Conservation (phyloP, 2,329 filamentous ascomycete species). For the Paecilomyces sp. region DNA sequence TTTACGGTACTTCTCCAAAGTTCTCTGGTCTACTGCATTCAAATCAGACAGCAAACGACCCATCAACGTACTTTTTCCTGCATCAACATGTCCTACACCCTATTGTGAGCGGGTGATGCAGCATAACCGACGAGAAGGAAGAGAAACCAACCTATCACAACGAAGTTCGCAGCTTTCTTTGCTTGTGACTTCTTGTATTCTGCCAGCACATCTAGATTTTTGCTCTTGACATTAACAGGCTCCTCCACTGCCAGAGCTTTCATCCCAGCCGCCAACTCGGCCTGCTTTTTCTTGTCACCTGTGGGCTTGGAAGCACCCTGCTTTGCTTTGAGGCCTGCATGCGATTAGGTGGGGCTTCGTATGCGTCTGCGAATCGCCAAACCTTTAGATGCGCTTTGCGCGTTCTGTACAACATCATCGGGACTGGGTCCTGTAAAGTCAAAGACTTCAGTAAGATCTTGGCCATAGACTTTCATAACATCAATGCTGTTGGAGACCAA, state of each 20-base stretch:
- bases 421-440: constrained; percentile 81
- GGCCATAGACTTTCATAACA: constrained; percentile 30
- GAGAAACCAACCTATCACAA: constrained; percentile 67
- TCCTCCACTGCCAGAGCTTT: constrained; percentile 45
- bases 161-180: constrained; percentile 82
- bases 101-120: constrained; percentile 10
- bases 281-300: constrained; percentile 33
- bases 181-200: constrained; percentile 68
- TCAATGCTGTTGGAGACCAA: constrained; percentile 24
- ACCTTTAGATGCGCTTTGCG: constrained; percentile 72
- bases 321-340: constrained; percentile 39
- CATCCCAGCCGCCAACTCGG: constrained; percentile 41
- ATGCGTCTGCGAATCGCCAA: constrained; percentile 44
- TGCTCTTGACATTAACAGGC: constrained; percentile 52
- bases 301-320: constrained; percentile 33
- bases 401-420: constrained; percentile 79
- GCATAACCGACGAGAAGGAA: constrained; percentile 5
- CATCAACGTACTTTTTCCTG: constrained; percentile 97
- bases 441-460: constrained; percentile 37
- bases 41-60: constrained; percentile 85
- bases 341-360: constrained; percentile 30
- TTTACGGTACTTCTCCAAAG: constrained; percentile 77
- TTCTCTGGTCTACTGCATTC: constrained; percentile 78
- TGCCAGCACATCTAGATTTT: constrained; percentile 75
- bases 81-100: constrained; percentile 77